Base-by-base conservation (phyloP, 306 rosid species). In the Betula pendula region DNA sequence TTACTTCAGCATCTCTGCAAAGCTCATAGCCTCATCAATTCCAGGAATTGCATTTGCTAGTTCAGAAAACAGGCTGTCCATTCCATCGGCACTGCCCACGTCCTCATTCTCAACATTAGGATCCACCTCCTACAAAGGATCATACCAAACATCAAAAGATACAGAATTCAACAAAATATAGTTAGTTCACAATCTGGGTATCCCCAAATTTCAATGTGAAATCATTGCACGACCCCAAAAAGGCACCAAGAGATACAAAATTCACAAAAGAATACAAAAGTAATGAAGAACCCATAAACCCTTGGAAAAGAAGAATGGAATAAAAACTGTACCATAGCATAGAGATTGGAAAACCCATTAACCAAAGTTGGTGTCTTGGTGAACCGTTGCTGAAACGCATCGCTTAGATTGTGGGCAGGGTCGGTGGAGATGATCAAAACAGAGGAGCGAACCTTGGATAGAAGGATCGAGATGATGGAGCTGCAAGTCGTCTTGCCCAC, bases 21-120 rank as follows among this genome's bases (percentile, higher is more conserved):
- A 96, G 84, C 99, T 96, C 99, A 96, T 96, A 12, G 99, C 99
- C 86, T 96, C 99, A 22, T 96, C 98, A 78, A 96, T 96, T 78
- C 99, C 99, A 16, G 99, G 99, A 84, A 96, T 96, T 22, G 99
- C 97, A 75, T 89, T 90, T 45, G 99, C 97, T 40, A 96, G 85
- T 82, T 96, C 99, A 0, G 93, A 86, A 81, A 96, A 69, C 79
- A 92, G 75, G 68, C 80, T 77, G 77, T 96, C 99, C 96, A 93
- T 93, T 68, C 99, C 99, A 62, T 93, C 97, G 9, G 86, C 22
- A 42, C 85, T 67, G 5, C 81, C 86, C 51, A 81, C 59, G 8
- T 92, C 97, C 35, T 96, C 99, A 29, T 79, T 83, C 68, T 96
- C 99, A 68, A 93, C 98, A 0, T 89, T 78, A 13, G 99, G 99